phyloP scores from a whole-genome alignment of 345 rosid genomes.

The Eucalyptus sp. region DNA sequence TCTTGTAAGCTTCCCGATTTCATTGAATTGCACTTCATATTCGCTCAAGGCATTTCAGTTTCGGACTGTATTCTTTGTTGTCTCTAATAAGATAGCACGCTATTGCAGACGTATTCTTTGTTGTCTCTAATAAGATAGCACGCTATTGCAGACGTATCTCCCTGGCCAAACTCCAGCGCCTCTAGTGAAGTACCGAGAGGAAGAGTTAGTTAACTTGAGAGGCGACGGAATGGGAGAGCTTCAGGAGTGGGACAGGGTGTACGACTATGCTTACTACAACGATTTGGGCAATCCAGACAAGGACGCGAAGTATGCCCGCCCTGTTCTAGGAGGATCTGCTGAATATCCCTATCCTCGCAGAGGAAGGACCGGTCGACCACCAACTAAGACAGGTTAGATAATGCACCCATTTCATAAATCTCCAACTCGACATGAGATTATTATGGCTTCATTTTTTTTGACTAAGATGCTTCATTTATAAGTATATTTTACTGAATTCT shows the following conservation, averaged over 20 bases:
- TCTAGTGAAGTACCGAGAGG: constrained; percentile 22
- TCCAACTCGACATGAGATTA: background rate
- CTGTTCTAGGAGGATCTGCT: constrained; percentile 12
- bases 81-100: background rate
- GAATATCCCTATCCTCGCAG: constrained; percentile 3
- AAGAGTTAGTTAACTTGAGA: constrained; percentile 12
- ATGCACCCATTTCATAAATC: background rate
- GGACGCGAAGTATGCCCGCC: constrained; percentile 13
- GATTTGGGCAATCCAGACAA: constrained; percentile 32
- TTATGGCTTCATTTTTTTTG: no score
- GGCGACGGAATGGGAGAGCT: constrained; percentile 27
- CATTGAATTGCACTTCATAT: no score
- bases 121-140: no score
- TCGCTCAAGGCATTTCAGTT: no score
- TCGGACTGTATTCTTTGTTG: background rate
- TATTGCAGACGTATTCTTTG: no score
- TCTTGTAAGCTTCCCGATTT: background rate
- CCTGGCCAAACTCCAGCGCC: constrained; percentile 23
- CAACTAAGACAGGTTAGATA: constrained; percentile 8
- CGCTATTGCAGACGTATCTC: constrained; percentile 6
- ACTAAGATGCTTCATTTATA: constrained; percentile 2
- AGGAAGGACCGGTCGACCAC: constrained; percentile 24
- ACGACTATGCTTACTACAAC: constrained; percentile 30
- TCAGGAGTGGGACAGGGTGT: constrained; percentile 29
- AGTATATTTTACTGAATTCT: background rate